Conservation (phyloP, 208 protist species). For the Phytomonas serpens region DNA sequence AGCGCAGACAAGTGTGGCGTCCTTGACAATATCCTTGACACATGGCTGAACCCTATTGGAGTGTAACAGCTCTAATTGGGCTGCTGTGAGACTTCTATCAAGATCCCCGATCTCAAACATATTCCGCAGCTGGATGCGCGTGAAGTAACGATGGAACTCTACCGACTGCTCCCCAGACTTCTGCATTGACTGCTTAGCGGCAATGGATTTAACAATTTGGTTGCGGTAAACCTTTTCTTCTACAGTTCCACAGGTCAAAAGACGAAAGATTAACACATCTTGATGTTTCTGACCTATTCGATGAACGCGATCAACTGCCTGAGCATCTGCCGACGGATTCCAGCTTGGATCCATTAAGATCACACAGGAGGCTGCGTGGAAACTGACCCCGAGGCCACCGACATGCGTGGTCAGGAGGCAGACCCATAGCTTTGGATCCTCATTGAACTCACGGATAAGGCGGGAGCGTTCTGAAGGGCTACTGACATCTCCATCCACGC, state of each 20-base stretch:
- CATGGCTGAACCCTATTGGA: slow-evolving; percentile 23
- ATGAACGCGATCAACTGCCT: slow-evolving; percentile 96
- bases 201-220: slow-evolving; percentile 94
- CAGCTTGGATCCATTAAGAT: slow-evolving; percentile 96
- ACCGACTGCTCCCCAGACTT: slow-evolving; percentile 2
- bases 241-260: slow-evolving; percentile 94
- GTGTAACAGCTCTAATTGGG: slow-evolving; percentile 54
- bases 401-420: slow-evolving; percentile 96
- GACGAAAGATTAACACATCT: slow-evolving; percentile 93
- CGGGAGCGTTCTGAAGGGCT: slow-evolving; percentile 27
- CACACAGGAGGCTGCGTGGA: slow-evolving; percentile 92
- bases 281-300: slow-evolving; percentile 95
- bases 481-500: slow-evolving; percentile 60
- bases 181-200: slow-evolving; percentile 44
- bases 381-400: slow-evolving; percentile 96
- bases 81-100: slow-evolving; percentile 46
- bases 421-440: slow-evolving; percentile 40
- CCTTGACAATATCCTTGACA: neutral
- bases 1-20: slow-evolving; percentile 23
- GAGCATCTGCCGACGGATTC: slow-evolving; percentile 95
- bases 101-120: slow-evolving; percentile 67
- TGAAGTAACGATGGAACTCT: slow-evolving; percentile 76
- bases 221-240: slow-evolving; percentile 98
- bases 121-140: slow-evolving; percentile 62
- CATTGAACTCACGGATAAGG: slow-evolving; percentile 85